These are phyloP conservation scores for Rhinocladiella similis DNA, from an alignment of 2,329 filamentous ascomycete genomes.

Conservation along the genomic window DNA sequence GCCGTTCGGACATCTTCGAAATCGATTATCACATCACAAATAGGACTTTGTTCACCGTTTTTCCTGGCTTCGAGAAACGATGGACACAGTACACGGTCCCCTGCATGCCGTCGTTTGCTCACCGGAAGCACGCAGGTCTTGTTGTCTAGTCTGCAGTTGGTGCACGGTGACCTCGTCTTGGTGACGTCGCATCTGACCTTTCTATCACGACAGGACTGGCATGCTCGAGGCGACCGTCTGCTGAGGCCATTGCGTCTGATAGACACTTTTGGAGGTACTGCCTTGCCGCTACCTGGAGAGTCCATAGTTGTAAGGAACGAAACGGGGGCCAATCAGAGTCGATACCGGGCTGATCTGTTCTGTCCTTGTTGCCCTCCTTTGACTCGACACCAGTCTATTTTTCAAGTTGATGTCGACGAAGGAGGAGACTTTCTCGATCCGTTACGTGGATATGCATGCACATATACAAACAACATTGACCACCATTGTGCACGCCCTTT, in stretches of 20 bases:
- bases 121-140: constrained; percentile 65
- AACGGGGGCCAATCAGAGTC: neutral
- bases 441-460: no score
- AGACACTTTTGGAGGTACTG: neutral
- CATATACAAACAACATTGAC: neutral
- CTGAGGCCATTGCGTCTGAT: constrained; percentile 51
- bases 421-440: no score
- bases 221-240: constrained; percentile 82
- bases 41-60: constrained; percentile 13
- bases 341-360: neutral
- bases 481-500: neutral
- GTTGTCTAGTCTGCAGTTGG: constrained; percentile 69
- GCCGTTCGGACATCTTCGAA: constrained; percentile 12
- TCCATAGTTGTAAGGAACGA: neutral
- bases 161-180: constrained; percentile 78
- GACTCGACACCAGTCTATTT: neutral
- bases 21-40: constrained; percentile 23
- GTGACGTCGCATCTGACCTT: constrained; percentile 95
- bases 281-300: neutral
- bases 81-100: constrained; percentile 21
- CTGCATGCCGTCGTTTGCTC: constrained; percentile 68
- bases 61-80: constrained; percentile 12
- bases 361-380: neutral
- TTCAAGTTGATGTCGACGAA: neutral
- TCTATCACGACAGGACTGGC: constrained; percentile 80